Percentiles rank a stretch among this genome's conserved stretches.
These are phyloP conservation scores for Paraconiothyrium brasiliense DNA, from an alignment of 2,329 filamentous ascomycete species.

Conservation along the genomic window DNA sequence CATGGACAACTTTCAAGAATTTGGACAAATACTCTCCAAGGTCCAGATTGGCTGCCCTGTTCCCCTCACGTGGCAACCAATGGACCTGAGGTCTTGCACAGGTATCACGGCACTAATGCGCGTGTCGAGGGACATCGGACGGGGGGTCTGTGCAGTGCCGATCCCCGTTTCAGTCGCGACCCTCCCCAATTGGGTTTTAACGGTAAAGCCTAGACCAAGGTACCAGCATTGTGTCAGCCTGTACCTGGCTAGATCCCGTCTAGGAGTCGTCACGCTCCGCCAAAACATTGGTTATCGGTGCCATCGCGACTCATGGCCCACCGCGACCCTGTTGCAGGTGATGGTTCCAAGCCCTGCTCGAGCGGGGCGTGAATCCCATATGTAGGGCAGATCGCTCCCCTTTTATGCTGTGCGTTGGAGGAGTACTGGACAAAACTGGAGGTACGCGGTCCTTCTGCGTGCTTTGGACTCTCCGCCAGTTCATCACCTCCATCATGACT, in stretches of 20 bases:
- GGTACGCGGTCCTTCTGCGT: conserved; percentile 5
- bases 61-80: conserved; percentile 13
- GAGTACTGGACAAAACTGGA: conserved; percentile 1
- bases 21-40: background rate
- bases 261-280: conserved; percentile 8
- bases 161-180: conserved; percentile 8
- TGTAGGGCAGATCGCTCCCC: conserved; percentile 14
- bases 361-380: conserved; percentile 9
- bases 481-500: conserved; percentile 11
- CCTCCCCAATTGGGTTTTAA: conserved; percentile 11
- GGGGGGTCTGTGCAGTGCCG: conserved; percentile 15
- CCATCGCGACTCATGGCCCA: conserved; percentile 5
- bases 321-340: background rate
- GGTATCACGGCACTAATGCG: conserved; percentile 17
- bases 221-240: conserved; percentile 7
- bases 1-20: background rate
- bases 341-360: conserved; percentile 1
- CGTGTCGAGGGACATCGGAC: conserved; percentile 11
- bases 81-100: background rate
- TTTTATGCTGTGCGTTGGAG: conserved; percentile 5
- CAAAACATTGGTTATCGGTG: conserved; percentile 6
- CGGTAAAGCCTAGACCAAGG: conserved; percentile 10
- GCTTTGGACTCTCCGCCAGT: conserved; percentile 4
- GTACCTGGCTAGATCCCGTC: conserved; percentile 3
- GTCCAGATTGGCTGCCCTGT: background rate